Base-by-base conservation (phyloP, 2,329 filamentous ascomycete genomes). In the Cordyceps cicadae region DNA sequence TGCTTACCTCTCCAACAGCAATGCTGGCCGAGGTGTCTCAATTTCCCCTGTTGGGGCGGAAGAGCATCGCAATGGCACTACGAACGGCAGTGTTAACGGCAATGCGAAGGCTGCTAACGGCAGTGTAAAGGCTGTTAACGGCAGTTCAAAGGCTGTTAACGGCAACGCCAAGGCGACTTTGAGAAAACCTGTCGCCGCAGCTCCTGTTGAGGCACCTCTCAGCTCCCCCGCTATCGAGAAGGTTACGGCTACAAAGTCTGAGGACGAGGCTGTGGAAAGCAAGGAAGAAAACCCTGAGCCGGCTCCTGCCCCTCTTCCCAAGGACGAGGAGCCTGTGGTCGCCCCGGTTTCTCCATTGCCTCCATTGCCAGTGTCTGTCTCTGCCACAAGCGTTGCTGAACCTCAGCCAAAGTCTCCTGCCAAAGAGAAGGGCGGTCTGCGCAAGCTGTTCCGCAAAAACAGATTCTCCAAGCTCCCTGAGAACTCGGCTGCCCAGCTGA, bases 1-100 rank as follows among this genome's bases (percentile, higher is more conserved):
- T 64, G 86, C 90, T n/a, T 97, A 97, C 73, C 80, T 97, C 56
- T 84, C 85, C 51, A 87, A 95, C 70, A 78, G 76, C 53, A 84
- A 81, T 65, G 86, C 88, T 48, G 92, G 92, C 24, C 88, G 84
- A 62, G 90, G 90, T 14, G 64, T 77, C 45, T 62, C 70, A 19
- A 64, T 75, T 37, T 70, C 72, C 15, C 69, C 71, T 15, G 66
- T 70, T 54, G 67, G 66, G 59, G 75, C 77, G 29, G 74, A 74
- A 26, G 70, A 17, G 53, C 69, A n/a, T 29, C 70, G 69, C 39
- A 70, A 66, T 11, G 39, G 29, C 34, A 19, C 34, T 17, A 7
- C 59, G 6, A 55, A 37, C n/a, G 45, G 45, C 62, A 14, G 68
- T 71, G 26, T 74, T 5, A 58, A 58, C n/a, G 55, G 48, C 8